Conservation (phyloP, 2,329 filamentous ascomycete species). For the Remersonia thermophila region DNA sequence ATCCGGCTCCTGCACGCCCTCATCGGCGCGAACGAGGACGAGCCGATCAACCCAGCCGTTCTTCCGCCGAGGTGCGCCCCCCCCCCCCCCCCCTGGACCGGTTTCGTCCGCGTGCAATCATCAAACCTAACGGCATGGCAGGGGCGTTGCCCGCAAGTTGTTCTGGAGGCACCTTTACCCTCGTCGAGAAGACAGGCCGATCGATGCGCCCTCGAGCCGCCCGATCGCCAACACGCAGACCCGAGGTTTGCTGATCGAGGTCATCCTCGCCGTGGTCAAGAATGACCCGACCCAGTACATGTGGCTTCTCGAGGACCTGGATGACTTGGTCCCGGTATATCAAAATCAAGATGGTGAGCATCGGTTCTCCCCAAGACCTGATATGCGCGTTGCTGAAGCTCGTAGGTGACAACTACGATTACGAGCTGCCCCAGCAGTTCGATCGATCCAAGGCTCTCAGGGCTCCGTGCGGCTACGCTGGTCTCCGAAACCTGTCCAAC, state of each 20-base stretch:
- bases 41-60: constrained; percentile 5
- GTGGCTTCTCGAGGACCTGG: constrained; percentile 38
- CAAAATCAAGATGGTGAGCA: constrained; percentile 28
- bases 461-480: constrained; percentile 70
- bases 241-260: constrained; percentile 46
- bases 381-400: constrained; percentile 15
- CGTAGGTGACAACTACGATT: constrained; percentile 39
- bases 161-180: constrained; percentile 59
- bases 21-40: constrained; percentile 13
- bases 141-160: constrained; percentile 32
- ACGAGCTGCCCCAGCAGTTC: constrained; percentile 48
- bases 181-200: constrained; percentile 20
- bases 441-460: constrained; percentile 59
- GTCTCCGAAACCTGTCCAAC: constrained; percentile 82
- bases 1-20: constrained; percentile 24
- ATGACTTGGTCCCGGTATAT: constrained; percentile 38
- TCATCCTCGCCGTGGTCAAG: constrained; percentile 45
- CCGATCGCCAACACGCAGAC: constrained; percentile 40
- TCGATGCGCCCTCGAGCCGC: constrained; percentile 8
- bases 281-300: constrained; percentile 36
- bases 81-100: no score
- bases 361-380: neutral
- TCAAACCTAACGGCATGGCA: constrained; percentile 6
- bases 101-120: neutral
- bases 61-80: constrained; percentile 11